These are phyloP conservation scores for Coemansia sp. DNA, from an alignment of 192 early-diverging fungal genomes.

Conservation along the genomic window DNA sequence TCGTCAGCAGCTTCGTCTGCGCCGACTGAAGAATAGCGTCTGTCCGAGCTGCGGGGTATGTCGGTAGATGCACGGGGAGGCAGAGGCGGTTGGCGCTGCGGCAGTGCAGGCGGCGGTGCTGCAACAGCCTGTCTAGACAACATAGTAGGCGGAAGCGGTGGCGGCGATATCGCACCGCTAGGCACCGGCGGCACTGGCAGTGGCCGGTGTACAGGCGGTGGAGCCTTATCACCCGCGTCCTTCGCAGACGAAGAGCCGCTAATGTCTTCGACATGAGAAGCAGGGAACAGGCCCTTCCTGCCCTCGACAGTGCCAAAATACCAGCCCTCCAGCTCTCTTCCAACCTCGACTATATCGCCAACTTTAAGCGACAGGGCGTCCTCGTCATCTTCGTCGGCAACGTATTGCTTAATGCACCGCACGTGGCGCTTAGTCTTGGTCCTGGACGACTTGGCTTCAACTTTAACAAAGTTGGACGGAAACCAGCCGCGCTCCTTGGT, in stretches of 20 bases:
- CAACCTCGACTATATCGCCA: constrained; percentile 60
- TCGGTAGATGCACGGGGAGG: constrained; percentile 11
- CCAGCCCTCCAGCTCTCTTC: constrained; percentile 63
- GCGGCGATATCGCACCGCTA: constrained; percentile 14
- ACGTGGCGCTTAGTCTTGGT: constrained; percentile 30
- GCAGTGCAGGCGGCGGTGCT: constrained; percentile 34
- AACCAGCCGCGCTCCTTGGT: constrained; percentile 48
- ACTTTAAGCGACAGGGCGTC: constrained; percentile 50
- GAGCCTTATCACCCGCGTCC: neutral
- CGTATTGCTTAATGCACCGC: constrained; percentile 46
- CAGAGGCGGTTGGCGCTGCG: constrained; percentile 15
- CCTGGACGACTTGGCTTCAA: constrained; percentile 20
- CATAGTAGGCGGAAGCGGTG: neutral
- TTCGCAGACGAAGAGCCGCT: neutral
- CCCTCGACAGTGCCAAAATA: constrained; percentile 66
- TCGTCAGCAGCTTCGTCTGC: constrained; percentile 23
- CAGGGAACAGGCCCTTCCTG: constrained; percentile 57
- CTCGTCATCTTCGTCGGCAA: constrained; percentile 62
- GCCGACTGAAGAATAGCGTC: constrained; percentile 4
- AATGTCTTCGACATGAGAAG: neutral
- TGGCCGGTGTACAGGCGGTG: constrained; percentile 23
- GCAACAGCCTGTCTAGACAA: constrained; percentile 13
- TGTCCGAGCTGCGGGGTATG: neutral
- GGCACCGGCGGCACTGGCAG: constrained; percentile 26
- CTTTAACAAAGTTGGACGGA: constrained; percentile 48